Evolutionary conservation across 208 protist genomes (phyloP).

Genomic region (Leishmania major): DNA sequence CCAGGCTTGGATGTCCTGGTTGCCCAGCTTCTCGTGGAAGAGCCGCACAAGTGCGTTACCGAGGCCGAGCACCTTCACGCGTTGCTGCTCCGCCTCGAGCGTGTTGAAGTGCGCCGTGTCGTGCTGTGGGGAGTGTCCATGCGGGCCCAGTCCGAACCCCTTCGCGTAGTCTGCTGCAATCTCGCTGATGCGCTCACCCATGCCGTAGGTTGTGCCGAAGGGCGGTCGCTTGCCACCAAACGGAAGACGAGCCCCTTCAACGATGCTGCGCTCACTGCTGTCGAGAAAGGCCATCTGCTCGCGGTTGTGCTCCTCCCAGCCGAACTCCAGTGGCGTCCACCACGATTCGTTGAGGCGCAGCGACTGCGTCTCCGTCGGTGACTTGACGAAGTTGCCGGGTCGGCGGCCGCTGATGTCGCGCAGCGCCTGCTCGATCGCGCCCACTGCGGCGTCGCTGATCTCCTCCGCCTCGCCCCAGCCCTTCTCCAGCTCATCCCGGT

Average conservation of each 20-base stretch:
- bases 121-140: constrained; percentile 75
- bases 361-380: constrained; percentile 57
- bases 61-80: constrained; percentile 60
- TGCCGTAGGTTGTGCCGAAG: constrained; percentile 83
- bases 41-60: constrained; percentile 72
- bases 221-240: constrained; percentile 81
- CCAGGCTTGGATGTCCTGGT: constrained; percentile 66
- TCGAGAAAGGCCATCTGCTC: constrained; percentile 69
- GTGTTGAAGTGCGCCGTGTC: constrained; percentile 70
- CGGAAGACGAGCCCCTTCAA: constrained; percentile 64
- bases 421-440: constrained; percentile 86
- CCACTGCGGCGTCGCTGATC: constrained; percentile 71
- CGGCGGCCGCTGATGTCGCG: constrained; percentile 89
- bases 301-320: constrained; percentile 86
- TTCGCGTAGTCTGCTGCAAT: constrained; percentile 79
- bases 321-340: constrained; percentile 78
- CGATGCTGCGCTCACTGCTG: constrained; percentile 66
- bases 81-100: constrained; percentile 52
- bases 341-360: constrained; percentile 84
- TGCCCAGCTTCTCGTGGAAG: constrained; percentile 81
- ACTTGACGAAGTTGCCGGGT: constrained; percentile 89
- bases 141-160: constrained; percentile 86
- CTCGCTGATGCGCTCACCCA: constrained; percentile 86
- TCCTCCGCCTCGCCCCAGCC: constrained; percentile 72
- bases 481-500: constrained; percentile 88